Evolutionary conservation across 1,284 basidiomycete species (phyloP), one percentile per base, ranked within the genome.

Genomic region (Hemileia vastatrix): DNA sequence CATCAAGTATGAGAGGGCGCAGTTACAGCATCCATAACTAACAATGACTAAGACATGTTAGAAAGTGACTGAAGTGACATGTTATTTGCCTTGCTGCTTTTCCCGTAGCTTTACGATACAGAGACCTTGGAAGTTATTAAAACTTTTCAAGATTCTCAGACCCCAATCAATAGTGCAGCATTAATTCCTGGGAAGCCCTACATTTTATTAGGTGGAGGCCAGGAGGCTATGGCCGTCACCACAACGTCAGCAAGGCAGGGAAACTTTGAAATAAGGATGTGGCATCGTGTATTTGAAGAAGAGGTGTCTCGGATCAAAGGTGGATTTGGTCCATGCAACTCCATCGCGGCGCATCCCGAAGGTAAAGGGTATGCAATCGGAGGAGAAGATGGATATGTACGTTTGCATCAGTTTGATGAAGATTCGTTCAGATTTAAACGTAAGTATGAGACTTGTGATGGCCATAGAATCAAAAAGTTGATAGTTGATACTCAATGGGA

Each of bases 201-300:
- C 74, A 88, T 94, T 54, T 82, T 95, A 33, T 80, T 96, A 45
- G 95, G 95, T 57, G 94, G 94, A 77, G 94, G 94, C 60, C 94
- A 97, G 78, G 94, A 97, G 75, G 94, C 94, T 6, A 96, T 94
- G 92, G 87, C 81, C 72, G 94, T 98, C 62, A 97, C 95, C 13
- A 97, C 91, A 3, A 98, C 94, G 1, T 90, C 88, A 4, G 77
- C 86, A 40, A 84, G 94, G 62, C 90, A 95, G 76, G 95, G 94
- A 45, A 94, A 95, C 78, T 99, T 99, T 77, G 95, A 98, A 80
- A 91, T 92, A 2, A 83, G 93, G 52, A 97, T 98, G 81, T 98
- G 92, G 91, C 94, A 99, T 81, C 91, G 89, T 74, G 83, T 98
- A 48, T 91, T 97, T 71, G 94, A 97, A 77, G 94, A 98, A 81